Evolutionary conservation across 2,329 filamentous ascomycete species (phyloP), one percentile per base, ranked within the genome.

Genomic region (Fulvia fulva): DNA sequence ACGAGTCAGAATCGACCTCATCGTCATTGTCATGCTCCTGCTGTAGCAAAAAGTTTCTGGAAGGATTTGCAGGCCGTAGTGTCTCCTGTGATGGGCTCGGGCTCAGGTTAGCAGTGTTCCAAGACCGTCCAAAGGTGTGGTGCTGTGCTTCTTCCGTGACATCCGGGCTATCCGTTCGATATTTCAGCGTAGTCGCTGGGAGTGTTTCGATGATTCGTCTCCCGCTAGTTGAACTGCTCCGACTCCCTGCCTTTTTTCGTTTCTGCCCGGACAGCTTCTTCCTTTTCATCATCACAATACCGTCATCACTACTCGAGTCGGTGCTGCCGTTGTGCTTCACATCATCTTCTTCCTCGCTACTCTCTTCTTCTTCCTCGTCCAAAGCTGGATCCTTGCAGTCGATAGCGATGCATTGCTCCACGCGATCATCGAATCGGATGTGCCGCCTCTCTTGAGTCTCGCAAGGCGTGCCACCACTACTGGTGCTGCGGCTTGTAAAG

Each of bases 341-440:
- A 28, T 75, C 69, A 34, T 64, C 62, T 28, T 66, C 70, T 63
- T 73, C 75, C 21, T 66, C 63, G 26, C 55, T 67, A 47, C 66
- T 60, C 28, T 32, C 28, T 44, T 74, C 75, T 26, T 77, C 74
- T 32, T 77, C 74, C 51, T 90, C 86, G 11, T 89, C 85, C 26
- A 89, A 85, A 50, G 92, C 88, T 23, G 87, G 87, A 63, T 89
- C 86, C 76, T 95, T 95, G 66, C 86, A 82, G 32, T 97, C 92
- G 30, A 99, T 85, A 7, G 94, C 94, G 64, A 97, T 97, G 72
- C 92, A 97, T 72, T 97, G 93, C 72, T 92, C 87, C 2, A 99
- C 94, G 75, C 93, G 89, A 70, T 97, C 90, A 71, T 97, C 94
- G 74, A 99, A 99, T 70, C 96, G 90, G 64, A 99, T 97, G 72